A percentile compares a stretch with the other conserved stretches of the same genome.
Conservation (phyloP, 2,329 filamentous ascomycete species). For the Ascomycota sp. region DNA sequence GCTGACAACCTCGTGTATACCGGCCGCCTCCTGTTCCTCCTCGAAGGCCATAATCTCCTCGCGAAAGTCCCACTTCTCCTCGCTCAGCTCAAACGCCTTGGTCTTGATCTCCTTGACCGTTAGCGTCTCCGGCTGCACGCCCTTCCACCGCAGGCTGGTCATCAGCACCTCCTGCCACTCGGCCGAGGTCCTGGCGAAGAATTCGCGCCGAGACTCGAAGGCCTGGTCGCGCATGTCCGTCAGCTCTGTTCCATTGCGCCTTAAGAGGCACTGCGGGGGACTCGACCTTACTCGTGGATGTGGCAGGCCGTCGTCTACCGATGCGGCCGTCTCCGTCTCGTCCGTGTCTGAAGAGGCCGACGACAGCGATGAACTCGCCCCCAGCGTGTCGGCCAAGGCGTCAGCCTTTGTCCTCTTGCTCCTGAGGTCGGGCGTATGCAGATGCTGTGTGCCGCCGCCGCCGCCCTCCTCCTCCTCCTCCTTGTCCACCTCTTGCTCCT, state of each 20-base stretch:
- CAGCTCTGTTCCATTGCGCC: background rate
- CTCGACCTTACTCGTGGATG: conserved; percentile 33
- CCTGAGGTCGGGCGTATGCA: conserved; percentile 27
- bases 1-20: conserved; percentile 86
- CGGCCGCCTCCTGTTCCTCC: conserved; percentile 87
- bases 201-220: conserved; percentile 80
- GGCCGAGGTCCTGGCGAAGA: conserved; percentile 70
- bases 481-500: conserved; percentile 32
- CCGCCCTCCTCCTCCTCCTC: conserved; percentile 32
- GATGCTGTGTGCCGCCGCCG: conserved; percentile 24
- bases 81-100: conserved; percentile 72
- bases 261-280: background rate
- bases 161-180: conserved; percentile 84
- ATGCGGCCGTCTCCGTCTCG: conserved; percentile 23
- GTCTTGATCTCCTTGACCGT: conserved; percentile 83
- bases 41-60: conserved; percentile 84
- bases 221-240: conserved; percentile 26
- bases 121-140: conserved; percentile 44
- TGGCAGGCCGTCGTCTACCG: conserved; percentile 55
- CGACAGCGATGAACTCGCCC: no score
- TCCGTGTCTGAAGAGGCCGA: conserved; percentile 17
- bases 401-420: conserved; percentile 34
- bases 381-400: no score
- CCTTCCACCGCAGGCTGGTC: conserved; percentile 49
- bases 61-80: conserved; percentile 92